A percentile compares a stretch with the other conserved stretches of the same genome.
Evolutionary conservation across 1,139 yeast genomes (phyloP).

Genomic region (Suhomyces bokatorum): DNA sequence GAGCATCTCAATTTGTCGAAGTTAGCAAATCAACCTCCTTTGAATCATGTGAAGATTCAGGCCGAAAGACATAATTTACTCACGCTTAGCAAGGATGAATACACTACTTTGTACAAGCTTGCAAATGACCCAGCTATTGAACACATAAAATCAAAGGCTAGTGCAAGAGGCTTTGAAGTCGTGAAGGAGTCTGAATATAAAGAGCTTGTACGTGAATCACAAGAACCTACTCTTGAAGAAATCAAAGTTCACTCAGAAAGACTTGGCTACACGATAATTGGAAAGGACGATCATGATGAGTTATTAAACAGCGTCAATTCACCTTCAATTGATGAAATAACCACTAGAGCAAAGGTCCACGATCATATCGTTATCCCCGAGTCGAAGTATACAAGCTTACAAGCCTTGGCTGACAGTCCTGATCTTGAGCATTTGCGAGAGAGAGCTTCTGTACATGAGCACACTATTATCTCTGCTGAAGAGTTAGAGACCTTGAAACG

Average conservation of each 20-base stretch:
- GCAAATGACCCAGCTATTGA: constrained; percentile 33
- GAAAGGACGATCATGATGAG: constrained; percentile 8
- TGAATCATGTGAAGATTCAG: constrained; percentile 35
- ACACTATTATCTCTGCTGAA: constrained; percentile 19
- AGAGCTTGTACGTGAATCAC: constrained; percentile 13
- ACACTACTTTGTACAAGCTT: constrained; percentile 34
- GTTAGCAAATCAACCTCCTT: constrained; percentile 34
- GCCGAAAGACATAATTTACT: constrained; percentile 40
- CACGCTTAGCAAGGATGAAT: constrained; percentile 36
- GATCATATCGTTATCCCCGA: constrained; percentile 21
- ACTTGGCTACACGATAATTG: constrained; percentile 23
- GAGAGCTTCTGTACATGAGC: constrained; percentile 16
- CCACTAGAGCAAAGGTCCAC: constrained; percentile 16
- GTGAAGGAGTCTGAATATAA: constrained; percentile 21
- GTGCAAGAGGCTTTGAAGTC: constrained; percentile 9
- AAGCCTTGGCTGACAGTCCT: constrained; percentile 21
- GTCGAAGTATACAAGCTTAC: constrained; percentile 8
- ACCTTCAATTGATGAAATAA: constrained; percentile 24
- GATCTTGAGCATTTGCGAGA: constrained; percentile 19
- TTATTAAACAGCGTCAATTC: constrained; percentile 11
- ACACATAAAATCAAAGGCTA: constrained; percentile 18
- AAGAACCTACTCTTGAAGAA: constrained; percentile 27
- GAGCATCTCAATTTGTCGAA: constrained; percentile 16
- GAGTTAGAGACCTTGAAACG: constrained; percentile 16
- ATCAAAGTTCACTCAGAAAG: constrained; percentile 32